These are phyloP conservation scores for Bolboschoenoplectus hybrid DNA, from an alignment of 202 grass and related monocot species.

Conservation along the genomic window DNA sequence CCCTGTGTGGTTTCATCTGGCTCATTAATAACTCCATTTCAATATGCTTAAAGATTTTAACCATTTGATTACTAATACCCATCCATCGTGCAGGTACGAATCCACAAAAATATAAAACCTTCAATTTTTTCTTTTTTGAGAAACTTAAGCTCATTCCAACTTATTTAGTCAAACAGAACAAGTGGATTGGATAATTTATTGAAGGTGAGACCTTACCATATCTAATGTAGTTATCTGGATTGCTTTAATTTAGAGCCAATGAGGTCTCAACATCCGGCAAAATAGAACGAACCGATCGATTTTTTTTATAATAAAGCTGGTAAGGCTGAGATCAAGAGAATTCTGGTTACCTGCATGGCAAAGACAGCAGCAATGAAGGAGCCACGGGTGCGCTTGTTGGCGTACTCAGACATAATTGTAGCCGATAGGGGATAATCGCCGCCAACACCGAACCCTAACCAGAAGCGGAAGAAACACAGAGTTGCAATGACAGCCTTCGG, in stretches of 20 bases:
- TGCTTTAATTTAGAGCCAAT: conserved; percentile 54
- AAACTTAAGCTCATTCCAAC: conserved; percentile 52
- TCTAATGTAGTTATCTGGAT: conserved; percentile 40
- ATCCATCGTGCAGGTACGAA: not conserved
- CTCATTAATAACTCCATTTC: conserved; percentile 36
- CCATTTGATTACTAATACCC: not conserved
- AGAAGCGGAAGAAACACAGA: too few relatives aligned
- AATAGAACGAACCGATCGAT: conserved; percentile 51
- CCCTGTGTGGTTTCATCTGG: conserved; percentile 51
- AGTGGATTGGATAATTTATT: not conserved
- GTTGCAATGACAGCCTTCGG: too few relatives aligned
- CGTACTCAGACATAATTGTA: conserved; percentile 59
- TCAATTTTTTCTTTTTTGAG: conserved; percentile 38
- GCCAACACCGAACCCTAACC: too few relatives aligned
- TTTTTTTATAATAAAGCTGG: too few relatives aligned
- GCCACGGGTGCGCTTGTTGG: conserved; percentile 56
- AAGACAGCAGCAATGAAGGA: conserved; percentile 80
- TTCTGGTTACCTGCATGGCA: conserved; percentile 59
- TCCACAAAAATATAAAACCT: conserved; percentile 35
- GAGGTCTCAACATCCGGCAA: conserved; percentile 61
- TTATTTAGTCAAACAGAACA: conserved; percentile 64
- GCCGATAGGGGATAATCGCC: too few relatives aligned
- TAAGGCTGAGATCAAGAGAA: not conserved
- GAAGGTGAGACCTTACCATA: too few relatives aligned
- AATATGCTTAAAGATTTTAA: not conserved